A percentile compares a stretch with the other conserved stretches of the same genome.
These are phyloP conservation scores for Paraconiothyrium sp. DNA, from an alignment of 2,329 filamentous ascomycete genomes.

Conservation along the genomic window DNA sequence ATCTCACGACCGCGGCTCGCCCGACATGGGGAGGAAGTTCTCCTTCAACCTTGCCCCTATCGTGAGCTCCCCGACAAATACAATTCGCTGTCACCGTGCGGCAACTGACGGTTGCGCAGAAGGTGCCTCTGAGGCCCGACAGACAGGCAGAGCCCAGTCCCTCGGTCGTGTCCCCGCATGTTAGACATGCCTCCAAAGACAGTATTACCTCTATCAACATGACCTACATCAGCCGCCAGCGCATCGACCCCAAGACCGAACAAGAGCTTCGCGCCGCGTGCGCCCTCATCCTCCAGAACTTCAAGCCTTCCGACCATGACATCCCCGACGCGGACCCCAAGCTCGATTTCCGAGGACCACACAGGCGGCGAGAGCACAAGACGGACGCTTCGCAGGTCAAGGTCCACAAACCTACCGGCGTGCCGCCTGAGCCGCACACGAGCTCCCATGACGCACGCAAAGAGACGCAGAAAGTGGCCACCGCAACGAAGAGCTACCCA, in stretches of 20 bases:
- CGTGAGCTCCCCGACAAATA: slow-evolving; percentile 36
- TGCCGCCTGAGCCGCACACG: slow-evolving; percentile 38
- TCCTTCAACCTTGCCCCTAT: slow-evolving; percentile 55
- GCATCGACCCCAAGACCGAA: slow-evolving; percentile 54
- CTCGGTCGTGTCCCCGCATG: slow-evolving; percentile 29
- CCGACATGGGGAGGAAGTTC: slow-evolving; percentile 55
- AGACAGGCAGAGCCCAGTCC: slow-evolving; percentile 40
- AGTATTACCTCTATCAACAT: slow-evolving; percentile 49
- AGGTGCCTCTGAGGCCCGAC: slow-evolving; percentile 45
- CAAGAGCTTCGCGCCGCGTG: slow-evolving; percentile 58
- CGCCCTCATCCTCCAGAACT: slow-evolving; percentile 54
- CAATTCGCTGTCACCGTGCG: slow-evolving; percentile 13
- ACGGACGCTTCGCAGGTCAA: slow-evolving; percentile 31
- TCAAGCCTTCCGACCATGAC: slow-evolving; percentile 51
- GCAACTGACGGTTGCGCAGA: slow-evolving; percentile 38
- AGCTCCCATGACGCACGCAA: slow-evolving; percentile 36
- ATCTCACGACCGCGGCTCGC: neutral
- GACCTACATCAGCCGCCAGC: slow-evolving; percentile 55
- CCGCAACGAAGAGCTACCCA: slow-evolving; percentile 37
- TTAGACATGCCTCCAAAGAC: slow-evolving; percentile 40
- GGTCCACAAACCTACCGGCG: slow-evolving; percentile 41
- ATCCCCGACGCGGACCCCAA: slow-evolving; percentile 48
- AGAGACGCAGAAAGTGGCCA: slow-evolving; percentile 34
- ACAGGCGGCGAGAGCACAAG: slow-evolving; percentile 32
- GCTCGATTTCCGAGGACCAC: slow-evolving; percentile 45